phyloP scores from a whole-genome alignment of 179 eudicot genomes.

The Sideroxylon spinosum region DNA sequence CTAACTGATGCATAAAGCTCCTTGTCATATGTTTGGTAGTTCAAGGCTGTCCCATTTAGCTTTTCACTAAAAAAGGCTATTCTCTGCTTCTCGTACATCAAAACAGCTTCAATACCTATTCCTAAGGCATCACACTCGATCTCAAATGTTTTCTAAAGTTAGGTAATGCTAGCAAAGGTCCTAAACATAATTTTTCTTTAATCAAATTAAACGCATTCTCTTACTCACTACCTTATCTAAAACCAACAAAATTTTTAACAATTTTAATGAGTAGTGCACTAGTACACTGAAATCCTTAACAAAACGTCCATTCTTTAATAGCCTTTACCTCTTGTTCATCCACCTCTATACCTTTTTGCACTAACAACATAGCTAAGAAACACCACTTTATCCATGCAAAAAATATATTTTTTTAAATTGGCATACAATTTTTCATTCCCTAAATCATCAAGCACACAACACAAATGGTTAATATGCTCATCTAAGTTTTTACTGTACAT shows the following conservation, averaged over 20 bases:
- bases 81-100: too few species aligned
- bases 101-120: too few species aligned
- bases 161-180: too few species aligned
- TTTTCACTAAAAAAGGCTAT: too few species aligned
- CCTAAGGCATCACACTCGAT: too few species aligned
- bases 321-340: slow-evolving; percentile 5
- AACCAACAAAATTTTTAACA: too few species aligned
- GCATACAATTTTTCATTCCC: slow-evolving; percentile 10
- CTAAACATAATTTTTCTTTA: too few species aligned
- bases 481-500: slow-evolving; percentile 3
- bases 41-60: too few species aligned
- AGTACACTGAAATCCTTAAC: neutral
- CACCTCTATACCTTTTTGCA: neutral
- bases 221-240: too few species aligned
- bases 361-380: slow-evolving; percentile 10
- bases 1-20: slow-evolving; percentile 4
- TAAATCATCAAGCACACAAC: neutral
- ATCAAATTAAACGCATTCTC: too few species aligned
- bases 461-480: slow-evolving; percentile 4
- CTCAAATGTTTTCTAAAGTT: too few species aligned
- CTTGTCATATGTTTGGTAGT: slow-evolving; percentile 5
- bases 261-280: too few species aligned
- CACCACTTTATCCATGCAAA: slow-evolving; percentile 6
- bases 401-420: slow-evolving; percentile 7
- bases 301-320: neutral